Percentiles rank a stretch among this genome's conserved stretches.
Conservation (phyloP, 78 protist genomes). For the Diacronema lutheri region DNA sequence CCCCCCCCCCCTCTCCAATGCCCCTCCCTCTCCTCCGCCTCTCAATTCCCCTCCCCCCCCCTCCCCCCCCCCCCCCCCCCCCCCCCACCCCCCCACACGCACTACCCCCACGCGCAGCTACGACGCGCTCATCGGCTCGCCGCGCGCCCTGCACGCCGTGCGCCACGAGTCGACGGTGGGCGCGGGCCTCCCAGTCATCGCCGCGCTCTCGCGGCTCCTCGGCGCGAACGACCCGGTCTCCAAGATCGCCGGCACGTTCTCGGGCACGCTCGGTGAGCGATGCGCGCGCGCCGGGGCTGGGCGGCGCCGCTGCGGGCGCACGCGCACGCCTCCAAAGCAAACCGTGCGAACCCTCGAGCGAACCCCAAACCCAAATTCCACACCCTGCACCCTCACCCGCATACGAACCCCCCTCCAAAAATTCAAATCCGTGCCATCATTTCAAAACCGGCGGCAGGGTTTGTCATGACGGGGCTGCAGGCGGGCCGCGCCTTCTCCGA, state of each 20-base stretch:
- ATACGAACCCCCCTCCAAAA: neutral
- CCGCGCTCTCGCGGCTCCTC: neutral
- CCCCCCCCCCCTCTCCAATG: no score
- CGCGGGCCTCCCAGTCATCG: conserved; percentile 47
- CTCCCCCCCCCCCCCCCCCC: no score
- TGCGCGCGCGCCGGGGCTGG: neutral
- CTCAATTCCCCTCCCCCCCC: no score
- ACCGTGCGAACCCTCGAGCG: no score
- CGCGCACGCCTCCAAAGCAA: no score
- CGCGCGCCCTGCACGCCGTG: neutral
- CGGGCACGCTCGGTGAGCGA: conserved; percentile 47
- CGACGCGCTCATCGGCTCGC: neutral
- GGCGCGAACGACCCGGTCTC: conserved; percentile 4
- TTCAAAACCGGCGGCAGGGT: neutral
- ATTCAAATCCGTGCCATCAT: neutral
- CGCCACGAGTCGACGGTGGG: conserved; percentile 32
- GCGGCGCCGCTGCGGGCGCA: neutral
- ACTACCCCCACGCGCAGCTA: no score
- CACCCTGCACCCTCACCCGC: no score
- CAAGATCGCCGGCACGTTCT: conserved; percentile 23
- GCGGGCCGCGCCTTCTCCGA: conserved; percentile 6
- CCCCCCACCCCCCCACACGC: no score
- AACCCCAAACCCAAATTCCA: no score
- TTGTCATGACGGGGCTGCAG: neutral
- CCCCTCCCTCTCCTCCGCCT: no score